Percentiles rank a stretch among this genome's conserved stretches.
phyloP scores from a whole-genome alignment of 306 rosid genomes.

The Begonia fuchsioides region DNA sequence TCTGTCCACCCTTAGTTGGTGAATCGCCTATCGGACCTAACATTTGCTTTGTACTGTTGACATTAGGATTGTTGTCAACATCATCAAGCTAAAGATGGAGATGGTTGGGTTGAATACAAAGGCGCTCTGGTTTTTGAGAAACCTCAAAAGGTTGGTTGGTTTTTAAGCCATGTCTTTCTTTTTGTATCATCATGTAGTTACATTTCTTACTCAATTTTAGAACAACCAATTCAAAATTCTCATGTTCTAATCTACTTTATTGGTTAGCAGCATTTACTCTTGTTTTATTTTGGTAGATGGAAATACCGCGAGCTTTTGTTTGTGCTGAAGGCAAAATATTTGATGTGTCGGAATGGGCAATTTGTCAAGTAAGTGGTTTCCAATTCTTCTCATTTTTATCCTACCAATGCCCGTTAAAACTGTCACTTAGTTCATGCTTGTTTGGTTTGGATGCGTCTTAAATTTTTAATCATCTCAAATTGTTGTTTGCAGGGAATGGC shows the following conservation, averaged over 20 bases:
- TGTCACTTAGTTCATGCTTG: too few relatives aligned
- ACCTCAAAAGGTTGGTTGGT: conserved; percentile 63
- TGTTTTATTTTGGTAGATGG: conserved; percentile 32
- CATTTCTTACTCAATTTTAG: background rate
- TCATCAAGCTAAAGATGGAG: conserved; percentile 99
- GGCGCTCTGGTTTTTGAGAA: conserved; percentile 74
- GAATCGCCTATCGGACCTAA: conserved; percentile 8
- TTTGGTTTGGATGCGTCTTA: too few relatives aligned
- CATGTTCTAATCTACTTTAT: too few relatives aligned
- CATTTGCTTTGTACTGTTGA: conserved; percentile 10
- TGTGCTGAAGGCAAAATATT: conserved; percentile 96
- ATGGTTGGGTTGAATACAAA: conserved; percentile 97
- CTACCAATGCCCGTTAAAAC: too few relatives aligned
- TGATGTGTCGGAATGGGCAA: conserved; percentile 99
- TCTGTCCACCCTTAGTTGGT: too few relatives aligned
- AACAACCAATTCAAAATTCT: too few relatives aligned
- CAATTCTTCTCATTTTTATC: too few relatives aligned
- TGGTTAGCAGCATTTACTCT: too few relatives aligned
- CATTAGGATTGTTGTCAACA: conserved; percentile 89
- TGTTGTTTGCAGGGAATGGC: too few relatives aligned
- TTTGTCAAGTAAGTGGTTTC: conserved; percentile 69
- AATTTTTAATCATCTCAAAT: too few relatives aligned
- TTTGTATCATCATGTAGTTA: too few relatives aligned
- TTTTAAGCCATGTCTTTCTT: background rate
- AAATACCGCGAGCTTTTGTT: conserved; percentile 95